These are phyloP conservation scores for Bruguiera sexangula DNA, from an alignment of 345 rosid species.

Conservation along the genomic window DNA sequence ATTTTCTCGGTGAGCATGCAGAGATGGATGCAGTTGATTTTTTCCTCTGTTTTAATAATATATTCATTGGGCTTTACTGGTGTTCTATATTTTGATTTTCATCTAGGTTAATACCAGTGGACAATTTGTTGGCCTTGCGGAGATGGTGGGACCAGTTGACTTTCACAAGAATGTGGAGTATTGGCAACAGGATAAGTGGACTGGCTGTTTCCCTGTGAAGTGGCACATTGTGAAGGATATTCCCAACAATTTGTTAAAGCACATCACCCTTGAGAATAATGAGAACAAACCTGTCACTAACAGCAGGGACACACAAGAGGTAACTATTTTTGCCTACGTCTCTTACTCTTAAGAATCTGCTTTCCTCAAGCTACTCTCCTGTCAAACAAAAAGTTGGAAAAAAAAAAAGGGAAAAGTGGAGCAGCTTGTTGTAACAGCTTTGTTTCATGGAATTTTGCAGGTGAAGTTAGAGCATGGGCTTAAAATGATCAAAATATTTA, in stretches of 20 bases:
- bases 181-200: conserved; percentile 99
- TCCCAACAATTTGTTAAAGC: conserved; percentile 85
- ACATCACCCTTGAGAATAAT: conserved; percentile 86
- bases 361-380: not conserved
- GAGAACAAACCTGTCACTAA: conserved; percentile 96
- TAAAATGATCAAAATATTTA: conserved; percentile 75
- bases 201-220: conserved; percentile 85
- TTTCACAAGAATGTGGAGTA: conserved; percentile 70
- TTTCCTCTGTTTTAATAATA: not conserved
- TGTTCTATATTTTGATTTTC: not conserved
- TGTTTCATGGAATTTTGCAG: conserved; percentile 29
- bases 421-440: too few relatives aligned
- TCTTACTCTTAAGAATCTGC: not conserved
- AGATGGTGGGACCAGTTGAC: conserved; percentile 88
- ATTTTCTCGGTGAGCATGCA: conserved; percentile 69
- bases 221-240: conserved; percentile 95
- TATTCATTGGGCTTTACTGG: not conserved
- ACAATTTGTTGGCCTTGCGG: conserved; percentile 91
- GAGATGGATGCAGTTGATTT: not conserved
- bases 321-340: conserved; percentile 11
- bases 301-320: conserved; percentile 97
- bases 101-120: conserved; percentile 90
- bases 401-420: too few relatives aligned
- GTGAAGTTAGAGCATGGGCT: conserved; percentile 70
- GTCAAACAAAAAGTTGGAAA: not conserved